Conservation (phyloP, 352 stramenopile species). For the Phytophthora uliginosa region DNA sequence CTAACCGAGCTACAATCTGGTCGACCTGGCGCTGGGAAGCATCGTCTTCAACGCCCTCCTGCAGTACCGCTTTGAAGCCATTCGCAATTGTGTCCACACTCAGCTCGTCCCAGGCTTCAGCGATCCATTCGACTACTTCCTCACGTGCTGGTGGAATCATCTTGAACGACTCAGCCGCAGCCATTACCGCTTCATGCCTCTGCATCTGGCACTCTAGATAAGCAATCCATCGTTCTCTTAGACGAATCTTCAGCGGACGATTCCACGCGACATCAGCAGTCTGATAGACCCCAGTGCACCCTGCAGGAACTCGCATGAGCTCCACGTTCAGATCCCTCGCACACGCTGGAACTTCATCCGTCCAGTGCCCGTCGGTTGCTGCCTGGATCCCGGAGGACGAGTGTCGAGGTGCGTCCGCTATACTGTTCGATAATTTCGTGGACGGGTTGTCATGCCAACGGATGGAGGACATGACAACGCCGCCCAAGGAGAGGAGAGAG, state of each 20-base stretch:
- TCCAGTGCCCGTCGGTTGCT: neutral
- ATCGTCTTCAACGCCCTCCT: neutral
- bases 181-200: neutral
- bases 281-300: slow-evolving; percentile 8
- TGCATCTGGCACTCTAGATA: neutral
- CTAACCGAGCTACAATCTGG: neutral
- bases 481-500: too few relatives aligned
- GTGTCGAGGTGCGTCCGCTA: too few relatives aligned
- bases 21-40: neutral
- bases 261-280: slow-evolving; percentile 13
- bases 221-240: neutral
- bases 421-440: too few relatives aligned
- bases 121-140: neutral
- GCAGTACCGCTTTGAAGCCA: neutral
- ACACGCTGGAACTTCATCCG: neutral
- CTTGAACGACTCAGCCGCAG: neutral
- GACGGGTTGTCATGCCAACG: too few relatives aligned
- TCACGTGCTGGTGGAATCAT: neutral
- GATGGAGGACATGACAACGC: neutral
- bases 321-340: neutral
- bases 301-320: slow-evolving; percentile 4
- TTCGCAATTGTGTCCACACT: neutral
- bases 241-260: neutral
- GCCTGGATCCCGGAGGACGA: too few relatives aligned
- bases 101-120: neutral